These are phyloP conservation scores for Fistulinella prunicolor DNA, from an alignment of 768 basidiomycete species.

Conservation along the genomic window DNA sequence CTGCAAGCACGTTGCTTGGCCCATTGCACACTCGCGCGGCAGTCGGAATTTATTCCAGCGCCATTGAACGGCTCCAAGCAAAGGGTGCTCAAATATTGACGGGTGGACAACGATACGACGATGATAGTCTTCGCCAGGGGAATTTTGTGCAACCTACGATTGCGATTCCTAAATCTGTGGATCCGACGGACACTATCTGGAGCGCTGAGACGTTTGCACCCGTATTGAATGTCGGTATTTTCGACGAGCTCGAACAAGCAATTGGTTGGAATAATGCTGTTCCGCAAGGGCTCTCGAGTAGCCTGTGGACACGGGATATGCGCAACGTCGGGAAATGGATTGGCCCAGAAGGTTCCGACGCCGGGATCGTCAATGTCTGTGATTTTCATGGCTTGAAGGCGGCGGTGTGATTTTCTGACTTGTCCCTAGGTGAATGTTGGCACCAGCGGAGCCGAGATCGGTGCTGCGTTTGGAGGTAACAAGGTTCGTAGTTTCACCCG, in stretches of 20 bases:
- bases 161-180: slow-evolving; percentile 58
- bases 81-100: slow-evolving; percentile 74
- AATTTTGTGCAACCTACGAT: slow-evolving; percentile 92
- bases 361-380: slow-evolving; percentile 89
- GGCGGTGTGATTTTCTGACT: slow-evolving; percentile 4
- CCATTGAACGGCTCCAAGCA: slow-evolving; percentile 58
- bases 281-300: slow-evolving; percentile 87
- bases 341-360: slow-evolving; percentile 83
- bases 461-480: slow-evolving; percentile 92
- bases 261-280: slow-evolving; percentile 91
- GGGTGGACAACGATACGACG: slow-evolving; percentile 60
- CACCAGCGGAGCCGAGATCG: slow-evolving; percentile 70
- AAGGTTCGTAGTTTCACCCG: slow-evolving; percentile 50
- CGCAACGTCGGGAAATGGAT: slow-evolving; percentile 89
- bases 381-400: not conserved
- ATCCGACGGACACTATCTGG: slow-evolving; percentile 63
- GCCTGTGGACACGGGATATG: slow-evolving; percentile 86
- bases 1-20: slow-evolving; percentile 69
- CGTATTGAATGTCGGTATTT: slow-evolving; percentile 82
- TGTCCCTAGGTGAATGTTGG: slow-evolving; percentile 56
- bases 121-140: slow-evolving; percentile 56
- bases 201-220: slow-evolving; percentile 83
- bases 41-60: slow-evolving; percentile 58
- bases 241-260: slow-evolving; percentile 83
- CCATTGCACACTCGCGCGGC: slow-evolving; percentile 78